A percentile compares a stretch with the other conserved stretches of the same genome.
Evolutionary conservation across 169 alveolate species (phyloP).

Genomic region (Plasmodium falciparum): DNA sequence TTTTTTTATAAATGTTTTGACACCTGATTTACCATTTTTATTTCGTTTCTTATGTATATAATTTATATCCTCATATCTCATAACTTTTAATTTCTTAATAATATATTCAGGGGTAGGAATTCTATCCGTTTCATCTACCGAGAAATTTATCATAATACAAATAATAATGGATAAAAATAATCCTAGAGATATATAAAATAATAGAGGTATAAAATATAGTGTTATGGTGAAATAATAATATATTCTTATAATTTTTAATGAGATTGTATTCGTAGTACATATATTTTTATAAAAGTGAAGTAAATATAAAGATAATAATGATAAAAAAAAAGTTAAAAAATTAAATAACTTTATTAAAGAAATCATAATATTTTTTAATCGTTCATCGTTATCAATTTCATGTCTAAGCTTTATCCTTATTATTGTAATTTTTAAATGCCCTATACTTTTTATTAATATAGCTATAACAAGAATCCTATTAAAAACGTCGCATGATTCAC

Average conservation of each 20-base stretch:
- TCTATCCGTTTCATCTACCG: constrained; percentile 58
- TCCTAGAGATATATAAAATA: constrained; percentile 56
- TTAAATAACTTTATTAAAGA: constrained; percentile 32
- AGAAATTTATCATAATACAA: constrained; percentile 45
- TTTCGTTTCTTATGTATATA: constrained; percentile 19
- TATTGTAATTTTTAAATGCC: constrained; percentile 11
- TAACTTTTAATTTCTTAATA: constrained; percentile 75
- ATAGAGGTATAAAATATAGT: constrained; percentile 40
- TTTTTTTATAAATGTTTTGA: constrained; percentile 27
- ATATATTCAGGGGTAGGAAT: constrained; percentile 71
- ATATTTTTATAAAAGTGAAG: constrained; percentile 44
- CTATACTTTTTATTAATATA: constrained; percentile 33
- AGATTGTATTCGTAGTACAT: constrained; percentile 31
- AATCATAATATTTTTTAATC: constrained; percentile 8
- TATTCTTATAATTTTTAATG: constrained; percentile 27
- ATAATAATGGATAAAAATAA: constrained; percentile 52
- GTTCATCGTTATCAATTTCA: constrained; percentile 34
- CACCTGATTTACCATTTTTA: constrained; percentile 5
- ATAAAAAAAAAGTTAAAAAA: constrained; percentile 23
- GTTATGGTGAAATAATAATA: constrained; percentile 54
- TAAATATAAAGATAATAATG: constrained; percentile 26
- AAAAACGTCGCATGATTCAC: constrained; percentile 44
- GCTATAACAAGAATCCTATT: constrained; percentile 35
- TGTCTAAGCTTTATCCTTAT: constrained; percentile 19
- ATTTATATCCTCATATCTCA: constrained; percentile 69